Evolutionary conservation across 2,329 filamentous ascomycete genomes (phyloP).

Genomic region (Dothiorella sarmentorum): DNA sequence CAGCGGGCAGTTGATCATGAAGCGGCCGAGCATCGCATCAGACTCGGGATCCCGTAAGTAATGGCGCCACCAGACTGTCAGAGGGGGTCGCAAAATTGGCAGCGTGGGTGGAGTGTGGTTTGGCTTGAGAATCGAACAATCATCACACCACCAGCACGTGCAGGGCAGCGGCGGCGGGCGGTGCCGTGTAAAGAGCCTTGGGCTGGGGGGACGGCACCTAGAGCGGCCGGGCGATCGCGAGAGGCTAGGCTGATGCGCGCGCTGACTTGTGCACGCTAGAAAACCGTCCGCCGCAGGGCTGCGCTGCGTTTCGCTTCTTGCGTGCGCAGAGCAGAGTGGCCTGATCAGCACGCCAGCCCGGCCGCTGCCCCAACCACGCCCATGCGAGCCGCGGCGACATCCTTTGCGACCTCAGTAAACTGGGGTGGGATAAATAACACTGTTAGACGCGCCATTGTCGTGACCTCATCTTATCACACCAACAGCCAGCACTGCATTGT

Average conservation of each 20-base stretch:
- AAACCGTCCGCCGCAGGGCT: conserved; percentile 4
- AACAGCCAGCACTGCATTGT: conserved; percentile 7
- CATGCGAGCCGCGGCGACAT: neutral
- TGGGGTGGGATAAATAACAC: conserved; percentile 15
- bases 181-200: neutral
- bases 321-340: conserved; percentile 4
- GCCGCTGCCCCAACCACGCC: neutral
- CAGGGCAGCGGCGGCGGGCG: neutral
- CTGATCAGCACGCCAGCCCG: conserved; percentile 18
- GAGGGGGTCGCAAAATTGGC: neutral
- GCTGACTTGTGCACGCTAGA: conserved; percentile 6
- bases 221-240: conserved; percentile 9
- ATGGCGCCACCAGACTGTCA: neutral
- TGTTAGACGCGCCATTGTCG: conserved; percentile 13
- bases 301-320: conserved; percentile 4
- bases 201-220: neutral
- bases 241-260: conserved; percentile 5
- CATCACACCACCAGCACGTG: conserved; percentile 15
- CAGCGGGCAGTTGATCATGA: neutral
- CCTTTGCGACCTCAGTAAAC: neutral
- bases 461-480: conserved; percentile 17
- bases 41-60: conserved; percentile 2
- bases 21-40: conserved; percentile 5
- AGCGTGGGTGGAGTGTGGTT: conserved; percentile 3
- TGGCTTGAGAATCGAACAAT: conserved; percentile 14